Base-by-base conservation (phyloP, 106 monocot species). In the Dendrobium officinale region DNA sequence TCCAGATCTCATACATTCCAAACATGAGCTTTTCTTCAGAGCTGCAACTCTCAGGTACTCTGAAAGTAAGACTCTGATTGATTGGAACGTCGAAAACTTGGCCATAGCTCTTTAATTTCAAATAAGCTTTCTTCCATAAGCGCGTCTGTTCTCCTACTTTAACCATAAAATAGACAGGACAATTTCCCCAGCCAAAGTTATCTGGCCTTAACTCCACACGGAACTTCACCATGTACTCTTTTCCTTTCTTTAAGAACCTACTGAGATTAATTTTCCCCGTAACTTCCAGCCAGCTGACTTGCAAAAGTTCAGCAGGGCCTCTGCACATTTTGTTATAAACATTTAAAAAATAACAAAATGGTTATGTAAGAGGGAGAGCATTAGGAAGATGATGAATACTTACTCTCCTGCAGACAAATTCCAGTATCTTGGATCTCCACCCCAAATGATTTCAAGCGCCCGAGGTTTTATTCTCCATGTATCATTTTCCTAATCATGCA, bases 1-100 rank as follows among this genome's bases (percentile, higher is more conserved):
- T 83, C 83, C 83, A 83, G 6, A 83, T 83, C 83, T 83, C 83
- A 47, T 79, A 83, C 64, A 83, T 61, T 0, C 83, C 83, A 18
- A 83, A 83, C 26, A 10, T 20, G 74, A 83, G 76, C 64, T 82
- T 47, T 10, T 49, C 82, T 4, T 41, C 76, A 10, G 4, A 2
- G 5, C 40, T 22, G 0, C 10, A 0, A 0, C 8, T n/a, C 0
- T 8, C 40, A 0, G 76, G 82, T 3, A 66, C 75, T 5, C 3
- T 29, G 66, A 82, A 76, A 37, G 18, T 81, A 9, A 75, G 72
- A 9, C 24, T 19, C 24, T n/a, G 31, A 1, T 72, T 33, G n/a
- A 2, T 20, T 4, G 81, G 81, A 56, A 64, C 27, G 0, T 27
- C 58, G 3, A 64, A 42, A 6, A 8, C 22, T 27, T 16, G 61